phyloP scores from a whole-genome alignment of 2,329 filamentous ascomycete species.

The Leptoxyphium fumago region DNA sequence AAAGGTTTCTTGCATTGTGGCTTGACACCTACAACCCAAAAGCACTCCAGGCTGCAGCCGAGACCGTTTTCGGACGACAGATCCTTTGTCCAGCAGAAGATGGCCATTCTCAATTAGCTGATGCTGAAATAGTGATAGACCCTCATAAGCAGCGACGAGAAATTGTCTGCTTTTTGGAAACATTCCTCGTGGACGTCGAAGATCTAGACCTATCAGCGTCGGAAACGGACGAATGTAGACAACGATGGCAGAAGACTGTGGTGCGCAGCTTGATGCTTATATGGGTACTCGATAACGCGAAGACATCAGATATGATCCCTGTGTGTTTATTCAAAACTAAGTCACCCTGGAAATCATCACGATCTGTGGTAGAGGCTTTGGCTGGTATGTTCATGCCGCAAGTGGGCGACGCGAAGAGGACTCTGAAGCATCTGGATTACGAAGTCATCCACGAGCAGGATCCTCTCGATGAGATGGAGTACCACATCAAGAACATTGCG shows the following conservation, averaged over 20 bases:
- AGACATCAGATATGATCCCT: constrained; percentile 21
- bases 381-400: constrained; percentile 41
- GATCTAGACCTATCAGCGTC: constrained; percentile 27
- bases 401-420: constrained; percentile 41
- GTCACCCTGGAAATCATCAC: constrained; percentile 43
- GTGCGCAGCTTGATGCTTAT: constrained; percentile 46
- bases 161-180: constrained; percentile 34
- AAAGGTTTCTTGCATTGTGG: constrained; percentile 43
- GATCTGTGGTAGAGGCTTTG: constrained; percentile 36
- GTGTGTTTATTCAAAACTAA: constrained; percentile 36
- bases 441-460: constrained; percentile 40
- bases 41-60: constrained; percentile 37
- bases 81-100: constrained; percentile 4
- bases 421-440: constrained; percentile 42
- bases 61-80: constrained; percentile 44
- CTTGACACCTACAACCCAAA: constrained; percentile 40
- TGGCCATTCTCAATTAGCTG: not conserved
- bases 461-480: constrained; percentile 43
- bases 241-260: constrained; percentile 38
- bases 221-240: constrained; percentile 1
- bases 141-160: constrained; percentile 8
- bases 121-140: constrained; percentile 9
- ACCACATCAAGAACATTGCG: constrained; percentile 44
- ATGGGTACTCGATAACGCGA: constrained; percentile 42
- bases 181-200: constrained; percentile 43